Percentiles rank a stretch among this genome's conserved stretches.
Evolutionary conservation across 352 stramenopile genomes (phyloP).

Genomic region (Globisporangium ultimum): DNA sequence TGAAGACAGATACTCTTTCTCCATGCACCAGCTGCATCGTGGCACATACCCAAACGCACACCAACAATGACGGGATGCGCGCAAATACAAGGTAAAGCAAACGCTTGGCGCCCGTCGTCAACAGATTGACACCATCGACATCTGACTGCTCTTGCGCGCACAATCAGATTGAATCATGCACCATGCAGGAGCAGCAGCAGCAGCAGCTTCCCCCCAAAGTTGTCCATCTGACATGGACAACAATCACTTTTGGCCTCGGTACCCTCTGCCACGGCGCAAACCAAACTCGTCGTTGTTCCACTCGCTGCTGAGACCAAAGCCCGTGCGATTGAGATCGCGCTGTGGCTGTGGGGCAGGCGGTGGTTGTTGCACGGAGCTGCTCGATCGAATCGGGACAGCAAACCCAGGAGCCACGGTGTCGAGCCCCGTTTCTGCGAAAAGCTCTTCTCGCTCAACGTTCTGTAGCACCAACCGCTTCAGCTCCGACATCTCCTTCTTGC

Average conservation of each 20-base stretch:
- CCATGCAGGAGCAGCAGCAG: neutral
- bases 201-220: neutral
- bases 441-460: slow-evolving; percentile 84
- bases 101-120: neutral
- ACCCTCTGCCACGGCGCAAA: slow-evolving; percentile 57
- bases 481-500: slow-evolving; percentile 86
- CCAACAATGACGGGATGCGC: too few species aligned
- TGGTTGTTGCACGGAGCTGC: slow-evolving; percentile 12
- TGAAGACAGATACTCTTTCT: neutral
- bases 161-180: neutral
- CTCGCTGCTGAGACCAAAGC: slow-evolving; percentile 63
- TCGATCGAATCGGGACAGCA: slow-evolving; percentile 10
- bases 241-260: slow-evolving; percentile 60
- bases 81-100: neutral
- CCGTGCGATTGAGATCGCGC: slow-evolving; percentile 30
- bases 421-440: slow-evolving; percentile 32
- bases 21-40: too few species aligned
- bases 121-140: neutral
- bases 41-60: too few species aligned
- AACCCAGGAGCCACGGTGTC: slow-evolving; percentile 11
- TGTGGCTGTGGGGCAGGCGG: slow-evolving; percentile 19
- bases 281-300: slow-evolving; percentile 87
- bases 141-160: neutral
- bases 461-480: slow-evolving; percentile 85
- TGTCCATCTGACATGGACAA: neutral